Evolutionary conservation across 83 land plant genomes (phyloP), one percentile per base, ranked within the genome.

Genomic region (Diphasiastrum complanatum): DNA sequence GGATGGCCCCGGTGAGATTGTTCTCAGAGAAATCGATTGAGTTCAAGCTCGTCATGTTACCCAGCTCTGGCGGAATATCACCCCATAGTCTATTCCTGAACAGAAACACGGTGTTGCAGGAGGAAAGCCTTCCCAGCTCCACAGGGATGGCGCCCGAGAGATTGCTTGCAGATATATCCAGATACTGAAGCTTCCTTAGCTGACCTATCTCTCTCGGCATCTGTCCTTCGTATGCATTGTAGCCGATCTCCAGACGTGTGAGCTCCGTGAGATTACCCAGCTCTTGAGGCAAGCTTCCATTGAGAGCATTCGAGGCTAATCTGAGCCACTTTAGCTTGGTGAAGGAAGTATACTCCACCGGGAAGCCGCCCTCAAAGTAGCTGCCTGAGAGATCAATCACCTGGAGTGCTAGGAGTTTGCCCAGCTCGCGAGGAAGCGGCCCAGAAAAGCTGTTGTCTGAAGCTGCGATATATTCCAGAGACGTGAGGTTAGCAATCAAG

Each of bases 1-100:
- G 91, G 2, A 86, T 75, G 61, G 64, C 73, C 3, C 91, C 86
- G 26, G 59, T 61, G 26, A 86, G 78, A 0, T 66, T 53, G 68
- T 86, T 86, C 20, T 60, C 34, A n/a, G 86, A 85, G 37, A 85
- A 71, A 65, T 85, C 90, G 18, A 85, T 63, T 2, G 90, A 85
- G 57, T 61, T 64, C 26, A 85, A 51, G 25, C 64, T 66, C 3
- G 31, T 2, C 58, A 85, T 64, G 47, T 50, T 63, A 20, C 81
- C 76, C 33, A 85, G 77, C 75, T 79, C 79, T 6, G 75, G 27
- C 0, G 90, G 90, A 2, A 85, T 65, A 0, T 1, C 0, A 2
- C 90, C 90, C 23, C 79, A 29, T 29, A 85, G 71, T 5, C 23
- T 55, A 64, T 85, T 85, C 28, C 63, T 24, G 38, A 79, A 82